Evolutionary conservation across 2,329 filamentous ascomycete species (phyloP), one percentile per base, ranked within the genome.

Genomic region (Arthroderma sp.): DNA sequence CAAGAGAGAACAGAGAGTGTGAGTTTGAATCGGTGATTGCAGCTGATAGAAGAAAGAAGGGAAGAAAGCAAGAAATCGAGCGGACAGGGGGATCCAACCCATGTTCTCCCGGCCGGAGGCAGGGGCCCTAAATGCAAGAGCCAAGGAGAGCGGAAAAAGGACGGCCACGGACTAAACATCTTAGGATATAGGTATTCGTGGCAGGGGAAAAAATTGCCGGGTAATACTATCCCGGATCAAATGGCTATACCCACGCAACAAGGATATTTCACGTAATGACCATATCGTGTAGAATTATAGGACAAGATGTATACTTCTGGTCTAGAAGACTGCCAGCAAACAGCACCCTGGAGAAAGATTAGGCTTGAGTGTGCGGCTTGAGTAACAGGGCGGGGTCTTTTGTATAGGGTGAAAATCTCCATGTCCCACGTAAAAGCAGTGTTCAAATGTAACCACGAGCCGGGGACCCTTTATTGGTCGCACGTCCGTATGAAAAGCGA

Each of bases 101-200:
- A 51, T 51, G 47, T 51, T 33, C 47, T 47, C 25, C 47, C 47
- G 47, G 43, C 43, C 25, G 43, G 25, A 31, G 47, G 47, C 47
- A 51, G 47, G 47, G 47, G 47, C 25, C 25, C 28, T 51, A 25
- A 33, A 33, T 33, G n/a, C 25, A 51, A 51, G 21, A 51, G 47
- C 47, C 47, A 51, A 51, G 41, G 47, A 51, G 47, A 13, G 47
- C 47, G 47, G 25, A 33, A 33, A 31, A 33, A 6, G 25, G 28
- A 31, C 25, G 28, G 25, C 7, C 23, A 51, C 23, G 47, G 47
- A 13, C 47, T 33, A 33, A 31, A 51, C 25, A 51, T 51, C 25
- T 19, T 17, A 47, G 23, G 25, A 51, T 51, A 51, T 51, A 51
- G 23, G 41, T 23, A 47, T 28, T 47, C 41, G 25, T 47, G 41